These are phyloP conservation scores for Tolypocladium sp. DNA, from an alignment of 2,329 filamentous ascomycete species.

Conservation along the genomic window DNA sequence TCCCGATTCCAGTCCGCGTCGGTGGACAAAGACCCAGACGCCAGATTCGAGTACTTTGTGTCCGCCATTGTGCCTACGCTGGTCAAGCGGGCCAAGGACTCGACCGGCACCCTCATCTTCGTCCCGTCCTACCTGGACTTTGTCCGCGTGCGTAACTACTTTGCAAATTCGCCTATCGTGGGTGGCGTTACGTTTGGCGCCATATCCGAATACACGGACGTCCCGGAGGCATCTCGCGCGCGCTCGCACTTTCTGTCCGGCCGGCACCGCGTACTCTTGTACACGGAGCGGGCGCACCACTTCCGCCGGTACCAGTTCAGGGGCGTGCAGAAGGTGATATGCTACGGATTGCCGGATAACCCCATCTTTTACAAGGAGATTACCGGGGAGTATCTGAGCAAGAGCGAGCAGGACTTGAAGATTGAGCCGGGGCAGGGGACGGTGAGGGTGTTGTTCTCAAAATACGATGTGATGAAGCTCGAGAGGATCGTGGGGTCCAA, in stretches of 20 bases:
- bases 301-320: conserved; percentile 80
- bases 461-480: conserved; percentile 80
- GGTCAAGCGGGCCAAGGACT: conserved; percentile 55
- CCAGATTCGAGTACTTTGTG: conserved; percentile 85
- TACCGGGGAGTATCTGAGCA: conserved; percentile 55
- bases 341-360: conserved; percentile 89
- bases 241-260: conserved; percentile 81
- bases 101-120: conserved; percentile 70
- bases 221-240: conserved; percentile 71
- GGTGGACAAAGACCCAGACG: conserved; percentile 70
- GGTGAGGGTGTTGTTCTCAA: conserved; percentile 65
- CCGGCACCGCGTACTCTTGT: conserved; percentile 73
- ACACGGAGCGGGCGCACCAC: conserved; percentile 94
- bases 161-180: conserved; percentile 59
- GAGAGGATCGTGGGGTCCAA: conserved; percentile 80
- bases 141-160: conserved; percentile 84
- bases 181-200: conserved; percentile 54
- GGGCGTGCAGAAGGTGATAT: conserved; percentile 75
- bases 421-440: conserved; percentile 50
- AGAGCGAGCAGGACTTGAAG: conserved; percentile 46
- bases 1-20: conserved; percentile 69
- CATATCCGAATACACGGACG: conserved; percentile 80
- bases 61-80: conserved; percentile 71
- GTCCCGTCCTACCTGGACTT: conserved; percentile 94
- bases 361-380: conserved; percentile 72